These are phyloP conservation scores for Populus hybrid DNA, from an alignment of 441 rosid genomes.

Conservation along the genomic window DNA sequence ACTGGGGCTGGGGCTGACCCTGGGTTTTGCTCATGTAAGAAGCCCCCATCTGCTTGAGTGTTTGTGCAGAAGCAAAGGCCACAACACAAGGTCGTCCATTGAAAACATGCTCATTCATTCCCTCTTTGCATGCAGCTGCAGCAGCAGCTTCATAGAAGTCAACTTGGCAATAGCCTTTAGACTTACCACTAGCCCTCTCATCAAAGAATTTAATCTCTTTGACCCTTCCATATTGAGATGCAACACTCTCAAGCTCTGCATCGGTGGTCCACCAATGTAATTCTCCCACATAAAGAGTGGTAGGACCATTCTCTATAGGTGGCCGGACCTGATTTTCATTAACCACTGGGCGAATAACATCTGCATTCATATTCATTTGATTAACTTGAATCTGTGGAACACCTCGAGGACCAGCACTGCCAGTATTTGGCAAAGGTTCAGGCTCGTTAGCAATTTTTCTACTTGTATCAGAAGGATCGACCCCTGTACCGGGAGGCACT, in stretches of 20 bases:
- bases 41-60: slow-evolving; percentile 81
- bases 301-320: slow-evolving; percentile 70
- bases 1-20: slow-evolving; percentile 61
- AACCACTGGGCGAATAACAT: slow-evolving; percentile 38
- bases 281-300: slow-evolving; percentile 87
- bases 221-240: slow-evolving; percentile 77
- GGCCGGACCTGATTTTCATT: slow-evolving; percentile 66
- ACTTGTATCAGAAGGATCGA: slow-evolving; percentile 39
- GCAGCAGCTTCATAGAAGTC: slow-evolving; percentile 72
- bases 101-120: slow-evolving; percentile 78
- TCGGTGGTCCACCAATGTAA: slow-evolving; percentile 99
- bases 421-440: slow-evolving; percentile 41
- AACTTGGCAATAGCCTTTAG: slow-evolving; percentile 94
- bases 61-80: slow-evolving; percentile 91
- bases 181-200: slow-evolving; percentile 92
- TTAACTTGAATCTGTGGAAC: slow-evolving; percentile 45
- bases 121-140: slow-evolving; percentile 85
- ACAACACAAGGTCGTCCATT: slow-evolving; percentile 94
- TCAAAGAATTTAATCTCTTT: slow-evolving; percentile 91
- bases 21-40: slow-evolving; percentile 63
- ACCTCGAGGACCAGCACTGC: slow-evolving; percentile 40
- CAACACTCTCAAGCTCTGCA: slow-evolving; percentile 79
- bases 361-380: slow-evolving; percentile 48
- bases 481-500: slow-evolving; percentile 31
- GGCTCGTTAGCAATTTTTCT: slow-evolving; percentile 49